Base-by-base conservation (phyloP, 371 early-diverging fungal species). In the Entomophthora muscae region DNA sequence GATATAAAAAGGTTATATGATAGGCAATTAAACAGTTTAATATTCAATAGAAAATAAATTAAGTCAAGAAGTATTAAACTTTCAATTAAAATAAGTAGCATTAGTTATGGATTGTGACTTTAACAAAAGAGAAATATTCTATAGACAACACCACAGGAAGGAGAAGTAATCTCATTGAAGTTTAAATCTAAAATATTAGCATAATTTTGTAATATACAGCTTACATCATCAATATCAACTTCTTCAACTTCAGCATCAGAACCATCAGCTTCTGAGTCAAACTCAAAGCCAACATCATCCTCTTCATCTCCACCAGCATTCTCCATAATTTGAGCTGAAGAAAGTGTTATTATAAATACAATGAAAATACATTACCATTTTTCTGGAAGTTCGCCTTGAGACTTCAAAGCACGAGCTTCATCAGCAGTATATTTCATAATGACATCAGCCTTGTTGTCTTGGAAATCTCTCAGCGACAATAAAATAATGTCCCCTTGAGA, bases 331-430 rank as follows among this genome's bases (percentile, higher is more conserved):
- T 85, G 84, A 69, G 86, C 81, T 71, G 61, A 61, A 52, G 33
- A 64, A 33, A 60, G 23, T 27, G 7, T 32, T 62, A 64, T 42
- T 54, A 32, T 53, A 21, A 52, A 31, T 54, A 52, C 60, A 57
- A 64, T 42, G 28, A 53, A 32, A 33, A 52, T 22, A 57, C 26
- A 72, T 81, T 66, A 80, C 74, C 70, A 78, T 86, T n/a, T n/a
- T 67, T 98, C 98, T n/a, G 98, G 95, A 68, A 99, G 80, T 77
- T 98, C 93, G 63, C 96, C 96, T 67, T 91, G 89, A 52, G 90
- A 79, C 75, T 93, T 95, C 67, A 99, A 78, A 71, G 85, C 80
- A 69, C 95, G 83, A n/a, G 98, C 97, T 81, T 99, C 99, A 65
- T 96, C 95, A 63, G 95, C 86, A 64, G 84, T 91, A 76, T 98